phyloP scores from a whole-genome alignment of 768 basidiomycete species.

The Rubroboletus pulcherrimus region DNA sequence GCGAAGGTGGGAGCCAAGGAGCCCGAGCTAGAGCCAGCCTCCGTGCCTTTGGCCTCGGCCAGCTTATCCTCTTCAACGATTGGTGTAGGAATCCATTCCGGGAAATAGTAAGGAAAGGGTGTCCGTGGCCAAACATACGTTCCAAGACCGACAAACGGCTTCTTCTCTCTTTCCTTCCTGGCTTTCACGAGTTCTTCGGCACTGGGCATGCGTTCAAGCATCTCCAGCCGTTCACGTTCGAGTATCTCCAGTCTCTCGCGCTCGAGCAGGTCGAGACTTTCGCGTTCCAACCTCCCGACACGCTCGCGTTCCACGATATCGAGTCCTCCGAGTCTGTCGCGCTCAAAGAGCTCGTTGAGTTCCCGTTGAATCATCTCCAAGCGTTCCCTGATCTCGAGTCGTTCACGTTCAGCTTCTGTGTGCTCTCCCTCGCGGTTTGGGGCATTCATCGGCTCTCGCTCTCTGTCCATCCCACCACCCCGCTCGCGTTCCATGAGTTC shows the following conservation, averaged over 20 bases:
- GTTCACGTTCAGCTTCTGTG: slow-evolving; percentile 25
- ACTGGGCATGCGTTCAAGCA: slow-evolving; percentile 31
- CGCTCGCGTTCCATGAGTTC: slow-evolving; percentile 25
- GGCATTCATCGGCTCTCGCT: slow-evolving; percentile 16
- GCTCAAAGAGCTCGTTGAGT: slow-evolving; percentile 27
- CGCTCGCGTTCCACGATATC: slow-evolving; percentile 30
- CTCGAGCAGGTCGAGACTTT: slow-evolving; percentile 27
- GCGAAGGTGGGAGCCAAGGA: slow-evolving; percentile 20
- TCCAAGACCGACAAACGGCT: slow-evolving; percentile 27
- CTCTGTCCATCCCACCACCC: slow-evolving; percentile 9
- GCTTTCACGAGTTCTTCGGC: slow-evolving; percentile 32
- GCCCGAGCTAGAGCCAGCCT: slow-evolving; percentile 27
- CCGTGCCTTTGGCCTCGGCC: slow-evolving; percentile 15
- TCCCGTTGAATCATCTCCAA: slow-evolving; percentile 35
- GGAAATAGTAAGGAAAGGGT: slow-evolving; percentile 34
- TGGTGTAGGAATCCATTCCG: slow-evolving; percentile 31
- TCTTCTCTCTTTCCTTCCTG: slow-evolving; percentile 28
- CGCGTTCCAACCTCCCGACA: slow-evolving; percentile 27
- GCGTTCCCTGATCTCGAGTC: slow-evolving; percentile 21
- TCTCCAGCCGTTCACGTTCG: slow-evolving; percentile 30
- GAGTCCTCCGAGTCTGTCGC: slow-evolving; percentile 29
- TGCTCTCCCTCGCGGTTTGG: slow-evolving; percentile 20
- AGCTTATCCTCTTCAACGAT: slow-evolving; percentile 23
- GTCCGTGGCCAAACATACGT: slow-evolving; percentile 31
- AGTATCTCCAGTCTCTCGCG: slow-evolving; percentile 29